A percentile compares a stretch with the other conserved stretches of the same genome.
These are phyloP conservation scores for Epichloe coenophiala DNA, from an alignment of 2,329 filamentous ascomycete genomes.

Conservation along the genomic window DNA sequence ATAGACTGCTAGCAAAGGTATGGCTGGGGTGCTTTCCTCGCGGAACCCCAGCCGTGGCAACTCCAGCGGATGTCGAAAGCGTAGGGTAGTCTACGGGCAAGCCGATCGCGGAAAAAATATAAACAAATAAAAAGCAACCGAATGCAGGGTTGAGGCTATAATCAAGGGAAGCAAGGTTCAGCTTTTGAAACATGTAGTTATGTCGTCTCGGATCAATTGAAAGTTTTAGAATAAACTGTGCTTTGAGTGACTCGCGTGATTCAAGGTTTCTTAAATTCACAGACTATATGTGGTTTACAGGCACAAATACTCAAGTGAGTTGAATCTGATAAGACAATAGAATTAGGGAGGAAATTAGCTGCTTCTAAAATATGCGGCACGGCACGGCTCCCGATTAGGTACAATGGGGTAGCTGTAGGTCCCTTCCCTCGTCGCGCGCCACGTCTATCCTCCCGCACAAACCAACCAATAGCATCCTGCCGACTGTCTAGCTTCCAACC, in stretches of 20 bases:
- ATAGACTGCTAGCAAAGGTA: slow-evolving; percentile 23
- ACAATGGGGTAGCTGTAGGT: not conserved
- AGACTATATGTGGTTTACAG: too few species aligned
- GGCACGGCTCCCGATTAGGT: not conserved
- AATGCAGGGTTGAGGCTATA: slow-evolving; percentile 24
- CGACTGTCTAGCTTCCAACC: not conserved
- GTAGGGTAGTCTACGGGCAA: slow-evolving; percentile 17
- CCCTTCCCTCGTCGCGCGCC: not conserved
- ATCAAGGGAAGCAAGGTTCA: slow-evolving; percentile 23
- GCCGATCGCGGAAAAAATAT: slow-evolving; percentile 3
- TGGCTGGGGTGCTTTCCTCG: slow-evolving; percentile 15
- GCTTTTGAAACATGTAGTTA: slow-evolving; percentile 30
- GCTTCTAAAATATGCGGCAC: too few species aligned
- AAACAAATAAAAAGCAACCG: slow-evolving; percentile 10
- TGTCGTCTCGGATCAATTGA: slow-evolving; percentile 28
- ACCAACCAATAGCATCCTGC: not conserved
- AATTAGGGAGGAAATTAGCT: too few species aligned
- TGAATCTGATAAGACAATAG: too few species aligned
- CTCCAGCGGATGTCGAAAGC: slow-evolving; percentile 3
- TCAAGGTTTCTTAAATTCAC: not conserved
- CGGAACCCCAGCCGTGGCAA: slow-evolving; percentile 11
- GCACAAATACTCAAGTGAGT: too few species aligned
- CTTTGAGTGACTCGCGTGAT: slow-evolving; percentile 1
- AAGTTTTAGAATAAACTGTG: slow-evolving; percentile 19
- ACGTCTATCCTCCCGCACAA: not conserved